Conservation (phyloP, 306 rosid species). For the Prosopis cineraria region DNA sequence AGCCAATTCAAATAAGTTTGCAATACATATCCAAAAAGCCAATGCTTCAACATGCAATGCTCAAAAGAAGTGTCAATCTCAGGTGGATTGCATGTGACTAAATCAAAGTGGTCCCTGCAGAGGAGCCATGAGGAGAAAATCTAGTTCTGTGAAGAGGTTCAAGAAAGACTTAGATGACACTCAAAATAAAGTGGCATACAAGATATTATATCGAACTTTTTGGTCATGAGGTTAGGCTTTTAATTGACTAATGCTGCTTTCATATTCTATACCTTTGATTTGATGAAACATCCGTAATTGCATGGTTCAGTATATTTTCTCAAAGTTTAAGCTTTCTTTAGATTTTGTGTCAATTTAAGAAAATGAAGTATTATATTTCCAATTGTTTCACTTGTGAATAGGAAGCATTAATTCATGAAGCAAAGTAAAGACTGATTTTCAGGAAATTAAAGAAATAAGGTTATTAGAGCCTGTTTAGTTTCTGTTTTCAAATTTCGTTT, state of each 20-base stretch:
- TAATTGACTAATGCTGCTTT: conserved; percentile 11
- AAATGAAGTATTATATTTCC: background rate
- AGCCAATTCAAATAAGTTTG: conserved; percentile 23
- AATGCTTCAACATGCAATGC: conserved; percentile 29
- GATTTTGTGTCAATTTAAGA: background rate
- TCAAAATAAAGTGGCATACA: conserved; percentile 47
- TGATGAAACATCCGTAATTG: conserved; percentile 10
- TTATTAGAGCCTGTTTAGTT: too few species aligned
- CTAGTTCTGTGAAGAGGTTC: conserved; percentile 85
- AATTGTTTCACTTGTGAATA: background rate
- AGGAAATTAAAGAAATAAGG: background rate
- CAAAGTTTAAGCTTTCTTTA: background rate
- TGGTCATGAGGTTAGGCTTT: conserved; percentile 68
- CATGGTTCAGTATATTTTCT: conserved; percentile 5
- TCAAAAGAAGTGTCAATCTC: conserved; percentile 42
- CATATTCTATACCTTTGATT: background rate
- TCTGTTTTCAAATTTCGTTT: too few species aligned
- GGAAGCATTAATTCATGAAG: background rate
- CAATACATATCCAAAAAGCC: background rate
- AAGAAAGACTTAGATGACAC: conserved; percentile 54
- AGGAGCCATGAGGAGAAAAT: conserved; percentile 81
- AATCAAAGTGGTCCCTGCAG: conserved; percentile 50
- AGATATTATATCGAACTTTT: conserved; percentile 63
- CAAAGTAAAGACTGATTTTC: background rate
- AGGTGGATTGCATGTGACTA: conserved; percentile 40